Conservation (phyloP, 73 alveolate genomes). For the Paramecium tetraurelia region DNA sequence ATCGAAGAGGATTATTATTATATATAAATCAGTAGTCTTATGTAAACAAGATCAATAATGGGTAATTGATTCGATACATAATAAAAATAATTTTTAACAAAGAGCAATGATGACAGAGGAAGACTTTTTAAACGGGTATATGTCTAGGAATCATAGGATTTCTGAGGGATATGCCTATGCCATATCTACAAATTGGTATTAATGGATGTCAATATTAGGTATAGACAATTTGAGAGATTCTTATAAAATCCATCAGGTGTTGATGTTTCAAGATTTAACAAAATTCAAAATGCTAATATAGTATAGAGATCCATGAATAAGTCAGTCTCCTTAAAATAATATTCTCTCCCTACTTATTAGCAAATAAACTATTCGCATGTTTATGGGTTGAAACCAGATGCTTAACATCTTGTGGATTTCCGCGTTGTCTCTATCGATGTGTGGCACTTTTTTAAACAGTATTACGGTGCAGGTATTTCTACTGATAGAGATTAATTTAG, state of each 20-base stretch:
- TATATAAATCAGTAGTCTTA: no score
- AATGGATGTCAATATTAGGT: not conserved
- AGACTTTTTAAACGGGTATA: not conserved
- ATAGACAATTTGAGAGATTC: not conserved
- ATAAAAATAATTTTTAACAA: not conserved
- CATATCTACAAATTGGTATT: not conserved
- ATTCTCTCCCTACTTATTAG: not conserved
- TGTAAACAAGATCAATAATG: no score
- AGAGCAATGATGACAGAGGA: not conserved
- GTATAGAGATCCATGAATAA: not conserved
- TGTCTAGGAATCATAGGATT: not conserved
- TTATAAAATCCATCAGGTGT: not conserved
- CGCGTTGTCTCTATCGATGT: not conserved
- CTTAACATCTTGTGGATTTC: not conserved
- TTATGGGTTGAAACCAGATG: not conserved
- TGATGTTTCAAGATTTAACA: not conserved
- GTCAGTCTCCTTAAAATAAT: not conserved
- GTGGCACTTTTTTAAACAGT: not conserved
- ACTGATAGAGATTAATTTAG: not conserved
- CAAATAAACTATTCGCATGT: not conserved
- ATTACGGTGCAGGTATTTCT: not conserved
- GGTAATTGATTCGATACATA: not conserved
- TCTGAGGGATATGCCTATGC: not conserved
- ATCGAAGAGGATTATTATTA: not conserved
- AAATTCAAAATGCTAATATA: not conserved